Evolutionary conservation across 306 rosid species (phyloP).

Genomic region (Psophocarpus tetragonolobus): DNA sequence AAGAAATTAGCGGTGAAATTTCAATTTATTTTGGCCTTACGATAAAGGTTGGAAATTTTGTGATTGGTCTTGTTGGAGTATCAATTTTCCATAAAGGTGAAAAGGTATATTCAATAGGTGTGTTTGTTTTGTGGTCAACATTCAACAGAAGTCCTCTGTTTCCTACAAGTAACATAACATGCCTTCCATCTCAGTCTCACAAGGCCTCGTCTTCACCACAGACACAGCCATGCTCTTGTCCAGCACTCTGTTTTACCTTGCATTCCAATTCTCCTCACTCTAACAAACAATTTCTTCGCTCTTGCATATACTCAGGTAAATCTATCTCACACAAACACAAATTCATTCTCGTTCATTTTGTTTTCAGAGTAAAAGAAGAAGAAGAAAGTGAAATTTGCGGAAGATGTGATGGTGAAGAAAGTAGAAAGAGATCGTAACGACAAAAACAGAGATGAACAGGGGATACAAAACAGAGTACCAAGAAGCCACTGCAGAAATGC

Average conservation of each 20-base stretch:
- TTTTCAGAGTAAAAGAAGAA: slow-evolving; percentile 52
- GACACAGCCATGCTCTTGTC: slow-evolving; percentile 60
- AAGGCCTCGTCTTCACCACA: slow-evolving; percentile 55
- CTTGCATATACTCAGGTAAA: slow-evolving; percentile 73
- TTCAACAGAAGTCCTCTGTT: slow-evolving; percentile 36
- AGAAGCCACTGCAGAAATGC: slow-evolving; percentile 19
- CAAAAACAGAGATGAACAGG: slow-evolving; percentile 35
- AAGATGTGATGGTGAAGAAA: slow-evolving; percentile 69
- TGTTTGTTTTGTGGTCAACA: slow-evolving; percentile 32
- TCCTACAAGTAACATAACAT: slow-evolving; percentile 29
- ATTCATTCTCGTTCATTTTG: not conserved
- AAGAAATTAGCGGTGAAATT: too few relatives aligned
- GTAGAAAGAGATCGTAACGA: slow-evolving; percentile 32
- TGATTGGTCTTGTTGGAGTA: too few relatives aligned
- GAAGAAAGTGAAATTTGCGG: slow-evolving; percentile 76
- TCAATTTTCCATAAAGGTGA: too few relatives aligned
- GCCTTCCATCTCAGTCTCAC: slow-evolving; percentile 62
- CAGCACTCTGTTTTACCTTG: slow-evolving; percentile 49
- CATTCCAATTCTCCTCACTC: slow-evolving; percentile 31
- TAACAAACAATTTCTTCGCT: slow-evolving; percentile 39
- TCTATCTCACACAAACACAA: too few relatives aligned
- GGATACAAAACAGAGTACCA: slow-evolving; percentile 36
- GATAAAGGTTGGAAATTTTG: too few relatives aligned
- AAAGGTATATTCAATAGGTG: too few relatives aligned
- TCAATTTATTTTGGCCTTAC: too few relatives aligned